A percentile compares a stretch with the other conserved stretches of the same genome.
Evolutionary conservation across 2,329 filamentous ascomycete species (phyloP).

Genomic region (Fusarium guadeloupense): DNA sequence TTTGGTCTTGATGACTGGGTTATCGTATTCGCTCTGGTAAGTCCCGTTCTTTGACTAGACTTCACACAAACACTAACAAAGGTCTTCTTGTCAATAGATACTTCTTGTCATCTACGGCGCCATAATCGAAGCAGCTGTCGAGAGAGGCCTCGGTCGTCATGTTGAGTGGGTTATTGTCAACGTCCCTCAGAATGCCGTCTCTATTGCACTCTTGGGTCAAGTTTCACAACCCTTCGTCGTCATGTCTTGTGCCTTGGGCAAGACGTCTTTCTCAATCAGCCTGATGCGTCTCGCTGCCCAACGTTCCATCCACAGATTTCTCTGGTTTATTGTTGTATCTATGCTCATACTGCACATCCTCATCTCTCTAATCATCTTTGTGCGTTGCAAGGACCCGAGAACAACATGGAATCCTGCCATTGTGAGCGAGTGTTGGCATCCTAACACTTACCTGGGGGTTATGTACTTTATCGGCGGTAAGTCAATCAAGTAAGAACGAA

Average conservation of each 20-base stretch:
- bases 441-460: slow-evolving; percentile 17
- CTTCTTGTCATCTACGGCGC: slow-evolving; percentile 21
- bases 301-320: slow-evolving; percentile 13
- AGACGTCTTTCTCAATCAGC: slow-evolving; percentile 30
- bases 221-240: slow-evolving; percentile 27
- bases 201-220: slow-evolving; percentile 19
- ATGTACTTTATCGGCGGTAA: slow-evolving; percentile 31
- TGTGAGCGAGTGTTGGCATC: slow-evolving; percentile 27
- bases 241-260: slow-evolving; percentile 29
- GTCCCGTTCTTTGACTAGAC: rapidly evolving
- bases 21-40: slow-evolving; percentile 22
- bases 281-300: slow-evolving; percentile 28
- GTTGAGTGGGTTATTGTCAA: slow-evolving; percentile 15
- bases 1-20: slow-evolving; percentile 32
- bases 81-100: neutral
- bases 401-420: slow-evolving; percentile 30
- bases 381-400: slow-evolving; percentile 23
- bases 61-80: neutral
- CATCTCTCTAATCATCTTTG: slow-evolving; percentile 21
- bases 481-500: rapidly evolving
- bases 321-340: slow-evolving; percentile 24
- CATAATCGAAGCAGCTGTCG: slow-evolving; percentile 22
- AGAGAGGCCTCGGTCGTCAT: slow-evolving; percentile 26
- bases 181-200: slow-evolving; percentile 13
- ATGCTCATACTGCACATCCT: slow-evolving; percentile 26